Base-by-base conservation (phyloP, 139 green algal genomes). In the Chlorella sp. region DNA sequence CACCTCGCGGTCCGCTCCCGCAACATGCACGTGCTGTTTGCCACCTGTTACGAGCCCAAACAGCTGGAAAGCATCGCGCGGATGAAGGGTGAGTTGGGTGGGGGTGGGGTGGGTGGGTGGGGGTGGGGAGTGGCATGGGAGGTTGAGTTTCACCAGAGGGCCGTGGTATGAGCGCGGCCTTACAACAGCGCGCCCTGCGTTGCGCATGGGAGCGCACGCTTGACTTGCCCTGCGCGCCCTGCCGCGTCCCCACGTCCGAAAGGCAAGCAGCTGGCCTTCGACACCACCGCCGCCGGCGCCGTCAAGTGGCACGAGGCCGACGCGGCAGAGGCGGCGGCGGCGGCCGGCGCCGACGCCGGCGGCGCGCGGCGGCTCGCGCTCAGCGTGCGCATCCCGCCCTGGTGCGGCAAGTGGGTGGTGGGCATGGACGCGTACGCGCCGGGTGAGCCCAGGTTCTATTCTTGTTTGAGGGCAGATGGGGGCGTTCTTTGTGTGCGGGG, bases 1-100 rank as follows among this genome's bases (percentile, higher is more conserved):
- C 95, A 98, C 85, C 88, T 97, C 33, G 87, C 82, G 14, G 95
- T 98, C 68, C 85, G 95, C n/a, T 91, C 94, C 3, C 86, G 95
- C 70, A 98, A 98, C 90, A 92, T 95, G 89, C 77, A 80, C 23
- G 89, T 92, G 21, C 76, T 91, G 42, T 86, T 91, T 51, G 86
- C 83, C 41, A 84, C 86, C 64, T 94, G 90, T 79, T 81, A 94
- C 69, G 90, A 94, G 29, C 59, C 71, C 19, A 58, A 35, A 14
- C 76, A 81, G 25, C 45, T 95, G 56, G 77, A 90, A 8, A 72
- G 87, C 40, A 64, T 95, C 11, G 65, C 73, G 50, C 55, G 36
- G 35, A 67, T 87, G 58, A 65, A 63, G 21, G 82, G 72, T 71
- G 40, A n/a, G 64, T 36, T 56, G 61, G 0, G 17, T 29, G 23